phyloP scores from a whole-genome alignment of 805 yeast species.

The Lachancea cidri region DNA sequence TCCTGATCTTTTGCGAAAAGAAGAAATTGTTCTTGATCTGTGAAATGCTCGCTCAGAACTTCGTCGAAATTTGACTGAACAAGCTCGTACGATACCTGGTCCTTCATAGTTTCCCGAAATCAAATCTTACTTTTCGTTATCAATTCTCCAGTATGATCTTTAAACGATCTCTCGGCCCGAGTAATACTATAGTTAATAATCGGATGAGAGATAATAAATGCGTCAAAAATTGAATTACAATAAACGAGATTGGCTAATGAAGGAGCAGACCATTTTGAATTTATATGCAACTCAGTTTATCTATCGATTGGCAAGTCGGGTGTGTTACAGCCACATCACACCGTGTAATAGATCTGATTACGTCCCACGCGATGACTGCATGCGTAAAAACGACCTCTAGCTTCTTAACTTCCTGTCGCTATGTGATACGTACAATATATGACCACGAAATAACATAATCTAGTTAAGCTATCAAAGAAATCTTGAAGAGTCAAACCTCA shows the following conservation, averaged over 20 bases:
- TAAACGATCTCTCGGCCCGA: no score
- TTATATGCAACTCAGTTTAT: not conserved
- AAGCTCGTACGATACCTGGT: conserved; percentile 9
- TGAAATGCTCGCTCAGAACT: conserved; percentile 11
- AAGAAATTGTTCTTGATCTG: conserved; percentile 11
- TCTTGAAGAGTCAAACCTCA: no score
- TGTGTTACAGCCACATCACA: not conserved
- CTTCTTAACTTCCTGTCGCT: conserved; percentile 1
- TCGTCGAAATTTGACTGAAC: conserved; percentile 9
- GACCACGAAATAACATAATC: no score
- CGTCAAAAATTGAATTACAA: no score
- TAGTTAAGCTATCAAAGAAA: no score
- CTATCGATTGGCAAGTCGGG: not conserved
- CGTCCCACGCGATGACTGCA: not conserved
- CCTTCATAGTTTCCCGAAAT: conserved; percentile 2
- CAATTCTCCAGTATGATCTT: no score
- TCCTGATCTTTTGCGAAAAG: conserved; percentile 13
- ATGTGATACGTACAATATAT: no score
- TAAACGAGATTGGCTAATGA: no score
- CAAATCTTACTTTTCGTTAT: no score
- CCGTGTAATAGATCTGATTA: not conserved
- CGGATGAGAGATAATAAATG: no score
- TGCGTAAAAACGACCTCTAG: not conserved
- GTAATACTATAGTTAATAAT: no score
- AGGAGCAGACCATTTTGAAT: no score